These are phyloP conservation scores for Colletotrichum echinochloae DNA, from an alignment of 2,329 filamentous ascomycete species.

Conservation along the genomic window DNA sequence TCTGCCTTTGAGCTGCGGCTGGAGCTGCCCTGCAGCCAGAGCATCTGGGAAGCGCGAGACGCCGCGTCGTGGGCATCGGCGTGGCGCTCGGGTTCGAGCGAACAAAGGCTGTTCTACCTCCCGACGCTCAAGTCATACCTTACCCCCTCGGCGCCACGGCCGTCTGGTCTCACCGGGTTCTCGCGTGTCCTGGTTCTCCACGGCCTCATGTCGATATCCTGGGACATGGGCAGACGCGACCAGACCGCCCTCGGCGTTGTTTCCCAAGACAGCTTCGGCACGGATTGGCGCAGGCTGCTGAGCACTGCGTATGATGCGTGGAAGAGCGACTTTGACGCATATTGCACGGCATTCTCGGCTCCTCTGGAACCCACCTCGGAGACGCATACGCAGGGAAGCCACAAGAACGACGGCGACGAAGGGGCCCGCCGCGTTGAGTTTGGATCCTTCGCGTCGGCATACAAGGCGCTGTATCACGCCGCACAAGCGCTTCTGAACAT, in stretches of 20 bases:
- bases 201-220: conserved; percentile 71
- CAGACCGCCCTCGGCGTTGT: conserved; percentile 67
- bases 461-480: conserved; percentile 68
- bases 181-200: conserved; percentile 68
- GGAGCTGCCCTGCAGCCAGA: conserved; percentile 65
- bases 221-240: conserved; percentile 72
- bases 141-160: conserved; percentile 54
- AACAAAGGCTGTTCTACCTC: conserved; percentile 58
- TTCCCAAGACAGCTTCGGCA: conserved; percentile 39
- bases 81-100: conserved; percentile 44
- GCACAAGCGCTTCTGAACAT: conserved; percentile 68
- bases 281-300: conserved; percentile 63
- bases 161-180: conserved; percentile 60
- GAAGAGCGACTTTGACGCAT: conserved; percentile 68
- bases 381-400: neutral
- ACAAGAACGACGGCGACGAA: neutral
- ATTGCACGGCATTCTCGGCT: conserved; percentile 54
- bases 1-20: conserved; percentile 72
- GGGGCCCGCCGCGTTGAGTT: conserved; percentile 52
- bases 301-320: conserved; percentile 66
- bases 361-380: conserved; percentile 39
- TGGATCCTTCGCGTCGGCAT: conserved; percentile 60
- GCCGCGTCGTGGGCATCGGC: conserved; percentile 62
- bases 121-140: conserved; percentile 68
- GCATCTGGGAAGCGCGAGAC: conserved; percentile 68